Base-by-base conservation (phyloP, 371 early-diverging fungal species). In the Mucor circinelloides region DNA sequence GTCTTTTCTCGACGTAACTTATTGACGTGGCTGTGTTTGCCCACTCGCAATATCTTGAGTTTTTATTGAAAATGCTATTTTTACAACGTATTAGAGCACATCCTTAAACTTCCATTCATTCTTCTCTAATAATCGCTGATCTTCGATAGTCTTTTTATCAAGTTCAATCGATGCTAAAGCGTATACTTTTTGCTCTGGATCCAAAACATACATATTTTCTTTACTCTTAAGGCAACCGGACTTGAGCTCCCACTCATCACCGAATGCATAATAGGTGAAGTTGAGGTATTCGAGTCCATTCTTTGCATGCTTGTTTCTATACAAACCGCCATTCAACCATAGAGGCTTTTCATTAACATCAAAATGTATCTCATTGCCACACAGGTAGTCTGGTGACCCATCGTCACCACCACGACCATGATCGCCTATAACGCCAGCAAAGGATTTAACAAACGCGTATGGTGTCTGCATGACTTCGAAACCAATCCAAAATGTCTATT, bases 401-500 rank as follows among this genome's bases (percentile, higher is more conserved):
- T 70, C 76, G 28, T 81, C 72, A 21, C 82, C 82, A 60, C 71
- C 67, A 31, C 42, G 64, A n/a, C 52, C 76, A 31, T 79, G 65
- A 40, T 77, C 79, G 6, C 87, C 87, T 65, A 87, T 82, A 10
- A 80, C 85, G 6, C 79, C 85, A 21, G 83, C 88, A 67, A 80
- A 77, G 0, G 79, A 80, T 61, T 76, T 76, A 31, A 85, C 65
- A 59, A 85, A 87, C 1, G 83, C 77, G 67, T 86, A 87, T 2
- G 86, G 85, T 30, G 85, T 82, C 25, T 85, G 83, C 32, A 80
- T 67, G 80, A 87, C 84, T 69, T 85, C 88, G 60, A 71, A 83
- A 4, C 88, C 88, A 21, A 80, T 66, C 88, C 88, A 87, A 59
- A 85, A 87, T 4, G 86, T 82, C 78, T 31, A n/a, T n/a, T n/a